These are phyloP conservation scores for Scenedesmus sp. DNA, from an alignment of 163 green algal genomes.

Conservation along the genomic window DNA sequence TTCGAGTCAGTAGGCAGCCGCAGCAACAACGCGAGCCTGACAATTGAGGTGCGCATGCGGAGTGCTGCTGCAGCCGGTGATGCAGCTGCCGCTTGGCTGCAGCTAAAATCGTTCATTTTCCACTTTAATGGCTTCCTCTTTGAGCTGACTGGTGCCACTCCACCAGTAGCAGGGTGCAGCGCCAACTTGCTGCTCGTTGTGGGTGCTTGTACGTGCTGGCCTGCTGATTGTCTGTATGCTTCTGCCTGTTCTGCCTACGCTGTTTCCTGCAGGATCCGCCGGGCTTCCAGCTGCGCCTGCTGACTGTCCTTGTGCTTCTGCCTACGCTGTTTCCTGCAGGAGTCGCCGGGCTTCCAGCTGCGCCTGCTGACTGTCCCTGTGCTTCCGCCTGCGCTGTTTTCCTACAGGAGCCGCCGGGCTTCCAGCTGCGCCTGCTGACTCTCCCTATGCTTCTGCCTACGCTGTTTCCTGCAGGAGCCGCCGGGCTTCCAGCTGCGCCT, in stretches of 20 bases:
- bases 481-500: constrained; percentile 63
- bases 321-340: no score
- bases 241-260: not conserved
- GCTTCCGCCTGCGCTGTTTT: not conserved
- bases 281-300: no score
- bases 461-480: constrained; percentile 53
- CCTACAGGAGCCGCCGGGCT: no score
- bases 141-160: no score
- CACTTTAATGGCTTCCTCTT: no score
- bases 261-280: no score
- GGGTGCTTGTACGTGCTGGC: not conserved
- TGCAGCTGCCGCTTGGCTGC: not conserved
- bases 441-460: no score
- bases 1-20: constrained; percentile 51
- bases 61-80: not conserved
- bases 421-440: no score
- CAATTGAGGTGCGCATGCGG: constrained; percentile 5
- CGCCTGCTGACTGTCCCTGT: constrained; percentile 52
- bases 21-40: constrained; percentile 29
- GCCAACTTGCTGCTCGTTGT: not conserved
- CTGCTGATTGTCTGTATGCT: not conserved
- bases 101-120: no score
- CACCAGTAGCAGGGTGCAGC: no score
- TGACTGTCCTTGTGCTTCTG: no score
- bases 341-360: constrained; percentile 62